Base-by-base conservation (phyloP, 148 eudicot genomes). In the Fagopyrum esculentum region DNA sequence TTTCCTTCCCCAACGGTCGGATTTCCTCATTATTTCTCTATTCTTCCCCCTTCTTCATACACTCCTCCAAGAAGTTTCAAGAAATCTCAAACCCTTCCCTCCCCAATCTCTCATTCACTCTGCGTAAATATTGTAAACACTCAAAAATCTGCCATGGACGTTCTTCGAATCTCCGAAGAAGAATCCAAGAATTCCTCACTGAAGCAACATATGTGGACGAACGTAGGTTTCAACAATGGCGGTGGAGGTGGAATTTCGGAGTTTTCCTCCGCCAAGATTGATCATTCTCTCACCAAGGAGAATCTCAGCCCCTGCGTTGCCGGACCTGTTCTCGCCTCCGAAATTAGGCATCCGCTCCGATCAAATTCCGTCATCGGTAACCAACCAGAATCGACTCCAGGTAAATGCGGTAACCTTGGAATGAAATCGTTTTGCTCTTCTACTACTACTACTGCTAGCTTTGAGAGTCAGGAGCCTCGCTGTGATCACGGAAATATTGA, bases 141-240 rank as follows among this genome's bases (percentile, higher is more conserved):
- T 71, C 55, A 6, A 16, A 71, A 2, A n/a, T 71, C 55, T 12
- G 55, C 74, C 74, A 71, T 45, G 51, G 74, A 71, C 46, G 80
- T 81, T 72, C 55, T 81, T 44, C 84, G 76, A 45, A 74, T 70
- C 83, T 75, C 85, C 74, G 85, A 91, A 81, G 81, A 78, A 85
- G 77, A 84, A 78, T 57, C 81, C 10, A 77, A 75, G 26, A 74
- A 12, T 26, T 56, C 64, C 26, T 8, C 74, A 12, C 17, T 46
- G 48, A 97, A 94, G 79, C 72, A 89, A 19, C 93, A 92, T 75
- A 76, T 92, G 49, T 95, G 94, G 92, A 76, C 92, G 84, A 95
- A 95, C 76, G 91, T 86, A 43, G 91, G 90, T 0, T 92, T 86
- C 68, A 96, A 92, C 80, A 81, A 83, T 49, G 85, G 85, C 22